Evolutionary conservation across 768 basidiomycete species (phyloP).

Genomic region (Amanita pallidorosea): DNA sequence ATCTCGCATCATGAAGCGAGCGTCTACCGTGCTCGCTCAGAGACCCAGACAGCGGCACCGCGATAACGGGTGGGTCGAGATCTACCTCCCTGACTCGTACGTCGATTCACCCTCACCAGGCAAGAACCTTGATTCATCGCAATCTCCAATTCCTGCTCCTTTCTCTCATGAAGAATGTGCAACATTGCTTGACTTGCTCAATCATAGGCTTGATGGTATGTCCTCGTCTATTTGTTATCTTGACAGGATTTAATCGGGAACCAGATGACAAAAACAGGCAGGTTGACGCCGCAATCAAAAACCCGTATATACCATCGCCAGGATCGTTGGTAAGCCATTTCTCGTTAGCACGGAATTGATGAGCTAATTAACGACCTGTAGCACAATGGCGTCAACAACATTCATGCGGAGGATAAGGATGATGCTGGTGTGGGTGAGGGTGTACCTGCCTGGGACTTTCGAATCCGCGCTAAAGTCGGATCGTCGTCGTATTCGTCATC

Average conservation of each 20-base stretch:
- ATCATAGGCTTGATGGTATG: constrained; percentile 10
- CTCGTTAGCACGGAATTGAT: neutral
- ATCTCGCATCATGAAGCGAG: constrained; percentile 47
- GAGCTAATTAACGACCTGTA: constrained; percentile 11
- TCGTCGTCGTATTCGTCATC: constrained; percentile 11
- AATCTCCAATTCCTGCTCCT: constrained; percentile 46
- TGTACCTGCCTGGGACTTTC: constrained; percentile 41
- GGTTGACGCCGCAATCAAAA: constrained; percentile 31
- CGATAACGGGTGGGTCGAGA: constrained; percentile 65
- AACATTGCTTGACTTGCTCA: constrained; percentile 53
- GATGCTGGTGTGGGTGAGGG: constrained; percentile 33
- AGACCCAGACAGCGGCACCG: constrained; percentile 26
- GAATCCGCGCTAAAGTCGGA: constrained; percentile 5
- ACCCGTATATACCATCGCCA: constrained; percentile 56
- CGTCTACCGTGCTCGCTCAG: constrained; percentile 38
- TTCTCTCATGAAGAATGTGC: constrained; percentile 73
- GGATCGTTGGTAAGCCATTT: constrained; percentile 48
- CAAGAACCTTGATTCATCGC: constrained; percentile 15
- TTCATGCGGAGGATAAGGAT: constrained; percentile 90
- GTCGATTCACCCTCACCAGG: constrained; percentile 26
- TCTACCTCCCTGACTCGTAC: constrained; percentile 62
- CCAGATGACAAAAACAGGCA: constrained; percentile 7
- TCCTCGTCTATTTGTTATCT: constrained; percentile 10
- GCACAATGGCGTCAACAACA: constrained; percentile 63
- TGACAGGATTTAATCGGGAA: neutral